Conservation (phyloP, 495 filamentous ascomycete species). For the Oidiodendron maius region DNA sequence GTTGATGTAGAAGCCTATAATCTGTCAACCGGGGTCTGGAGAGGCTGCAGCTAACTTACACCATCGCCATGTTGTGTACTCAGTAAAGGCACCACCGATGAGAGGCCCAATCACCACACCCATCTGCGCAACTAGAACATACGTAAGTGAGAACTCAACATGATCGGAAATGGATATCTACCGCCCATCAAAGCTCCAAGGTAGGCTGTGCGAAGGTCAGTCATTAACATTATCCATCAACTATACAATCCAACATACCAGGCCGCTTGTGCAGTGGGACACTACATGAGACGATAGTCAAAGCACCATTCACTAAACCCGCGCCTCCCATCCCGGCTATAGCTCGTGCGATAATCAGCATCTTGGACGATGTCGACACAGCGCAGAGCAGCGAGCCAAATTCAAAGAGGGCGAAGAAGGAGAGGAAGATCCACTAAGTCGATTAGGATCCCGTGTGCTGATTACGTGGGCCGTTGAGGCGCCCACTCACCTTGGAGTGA, state of each 20-base stretch:
- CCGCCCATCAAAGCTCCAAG: conserved; percentile 47
- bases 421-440: conserved; percentile 34
- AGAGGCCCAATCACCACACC: conserved; percentile 43
- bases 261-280: conserved; percentile 41
- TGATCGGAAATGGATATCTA: too few relatives aligned
- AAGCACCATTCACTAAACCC: conserved; percentile 42
- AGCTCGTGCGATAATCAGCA: conserved; percentile 47
- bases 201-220: conserved; percentile 51
- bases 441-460: not conserved
- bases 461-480: too few relatives aligned
- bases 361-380: conserved; percentile 37
- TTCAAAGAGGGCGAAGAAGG: conserved; percentile 40
- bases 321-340: conserved; percentile 45
- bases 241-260: conserved; percentile 26
- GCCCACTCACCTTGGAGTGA: conserved; percentile 30
- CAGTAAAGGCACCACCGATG: conserved; percentile 58
- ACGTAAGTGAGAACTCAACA: too few relatives aligned
- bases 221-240: not conserved
- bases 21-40: not conserved
- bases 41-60: conserved; percentile 37
- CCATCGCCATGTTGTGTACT: conserved; percentile 42
- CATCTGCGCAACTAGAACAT: conserved; percentile 35
- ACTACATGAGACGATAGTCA: conserved; percentile 44
- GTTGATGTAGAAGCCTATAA: conserved; percentile 56
- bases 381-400: conserved; percentile 49